Conservation (phyloP, 108 stramenopile species). For the Bacterosira constricta region DNA sequence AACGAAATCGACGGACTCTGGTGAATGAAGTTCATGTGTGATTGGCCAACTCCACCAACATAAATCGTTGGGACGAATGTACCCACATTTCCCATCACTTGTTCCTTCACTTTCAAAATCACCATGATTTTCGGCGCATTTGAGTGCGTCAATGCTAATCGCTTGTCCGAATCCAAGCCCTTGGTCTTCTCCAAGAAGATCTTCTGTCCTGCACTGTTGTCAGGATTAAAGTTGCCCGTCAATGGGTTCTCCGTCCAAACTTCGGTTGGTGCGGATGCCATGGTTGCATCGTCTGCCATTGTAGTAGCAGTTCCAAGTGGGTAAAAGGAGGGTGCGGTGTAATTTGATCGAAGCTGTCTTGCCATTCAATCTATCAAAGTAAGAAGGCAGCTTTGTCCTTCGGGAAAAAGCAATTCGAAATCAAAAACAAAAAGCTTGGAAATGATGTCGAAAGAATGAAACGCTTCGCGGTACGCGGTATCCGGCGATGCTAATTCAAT, state of each 20-base stretch:
- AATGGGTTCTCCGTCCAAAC: background rate
- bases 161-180: background rate
- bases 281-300: too few relatives aligned
- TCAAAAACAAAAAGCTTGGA: too few relatives aligned
- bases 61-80: background rate
- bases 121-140: background rate
- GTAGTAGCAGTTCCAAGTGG: too few relatives aligned
- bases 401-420: too few relatives aligned
- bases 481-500: too few relatives aligned
- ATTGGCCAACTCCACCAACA: background rate
- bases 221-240: background rate
- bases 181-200: background rate
- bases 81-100: background rate
- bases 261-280: too few relatives aligned
- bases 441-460: too few relatives aligned
- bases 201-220: background rate
- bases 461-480: too few relatives aligned
- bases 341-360: too few relatives aligned
- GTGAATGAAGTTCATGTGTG: background rate
- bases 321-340: too few relatives aligned
- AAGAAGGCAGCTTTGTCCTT: too few relatives aligned
- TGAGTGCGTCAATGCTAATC: background rate
- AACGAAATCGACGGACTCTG: background rate
- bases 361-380: too few relatives aligned
- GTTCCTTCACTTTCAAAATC: background rate